These are phyloP conservation scores for Pulveroboletus ravenelii DNA, from an alignment of 768 basidiomycete species.

Conservation along the genomic window DNA sequence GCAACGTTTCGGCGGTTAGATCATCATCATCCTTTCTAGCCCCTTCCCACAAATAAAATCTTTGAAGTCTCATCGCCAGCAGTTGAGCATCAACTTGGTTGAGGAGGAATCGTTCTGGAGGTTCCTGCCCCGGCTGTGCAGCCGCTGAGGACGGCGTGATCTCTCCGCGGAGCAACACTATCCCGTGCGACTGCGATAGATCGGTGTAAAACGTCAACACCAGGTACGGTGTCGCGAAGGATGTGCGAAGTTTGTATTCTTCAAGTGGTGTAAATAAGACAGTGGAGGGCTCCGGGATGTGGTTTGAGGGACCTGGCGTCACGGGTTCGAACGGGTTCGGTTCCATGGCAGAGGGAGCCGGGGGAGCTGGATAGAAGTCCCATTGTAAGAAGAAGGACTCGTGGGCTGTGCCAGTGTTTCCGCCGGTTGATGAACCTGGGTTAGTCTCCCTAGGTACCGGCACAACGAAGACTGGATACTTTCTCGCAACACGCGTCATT, in stretches of 20 bases:
- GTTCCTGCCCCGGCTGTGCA: constrained; percentile 30
- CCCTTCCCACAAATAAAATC: constrained; percentile 72
- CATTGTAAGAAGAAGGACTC: constrained; percentile 90
- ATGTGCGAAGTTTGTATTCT: constrained; percentile 82
- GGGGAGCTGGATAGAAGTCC: constrained; percentile 75
- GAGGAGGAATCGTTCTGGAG: constrained; percentile 46
- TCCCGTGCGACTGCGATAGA: constrained; percentile 68
- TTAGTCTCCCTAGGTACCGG: constrained; percentile 61
- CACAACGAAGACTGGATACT: constrained; percentile 76
- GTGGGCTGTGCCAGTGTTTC: constrained; percentile 41
- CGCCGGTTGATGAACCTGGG: constrained; percentile 26
- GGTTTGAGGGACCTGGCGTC: constrained; percentile 15
- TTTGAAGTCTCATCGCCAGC: constrained; percentile 74
- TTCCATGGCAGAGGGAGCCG: constrained; percentile 44
- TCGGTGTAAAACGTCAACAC: constrained; percentile 92
- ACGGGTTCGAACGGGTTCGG: constrained; percentile 42
- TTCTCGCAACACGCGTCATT: constrained; percentile 58
- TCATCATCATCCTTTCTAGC: constrained; percentile 9
- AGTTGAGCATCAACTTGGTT: constrained; percentile 80
- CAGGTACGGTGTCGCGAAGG: constrained; percentile 88
- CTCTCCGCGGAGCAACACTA: constrained; percentile 88
- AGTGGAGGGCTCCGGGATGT: constrained; percentile 59
- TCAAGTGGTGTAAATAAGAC: constrained; percentile 89
- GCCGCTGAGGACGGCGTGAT: constrained; percentile 61
- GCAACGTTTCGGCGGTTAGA: constrained; percentile 35